Evolutionary conservation across 257 asterid species (phyloP).

Genomic region (Solanum chilense): DNA sequence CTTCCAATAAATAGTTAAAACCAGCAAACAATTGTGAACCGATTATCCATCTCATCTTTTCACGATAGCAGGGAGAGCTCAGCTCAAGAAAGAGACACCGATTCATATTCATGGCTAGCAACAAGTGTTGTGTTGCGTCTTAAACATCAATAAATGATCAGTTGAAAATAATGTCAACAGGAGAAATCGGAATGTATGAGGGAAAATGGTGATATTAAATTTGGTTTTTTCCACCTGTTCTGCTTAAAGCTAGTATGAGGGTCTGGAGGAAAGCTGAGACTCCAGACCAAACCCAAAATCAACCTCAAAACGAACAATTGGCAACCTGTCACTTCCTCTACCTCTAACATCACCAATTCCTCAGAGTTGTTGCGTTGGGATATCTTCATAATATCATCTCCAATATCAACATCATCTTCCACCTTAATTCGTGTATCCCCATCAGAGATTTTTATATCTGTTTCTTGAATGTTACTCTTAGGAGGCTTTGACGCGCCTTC

Average conservation of each 20-base stretch:
- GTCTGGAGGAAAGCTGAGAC: background rate
- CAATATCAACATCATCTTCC: constrained; percentile 35
- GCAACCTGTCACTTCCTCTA: background rate
- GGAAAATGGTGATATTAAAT: background rate
- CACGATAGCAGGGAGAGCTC: background rate
- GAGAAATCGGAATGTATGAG: background rate
- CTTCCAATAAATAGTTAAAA: background rate
- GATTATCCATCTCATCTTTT: background rate
- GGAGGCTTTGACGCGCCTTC: constrained; percentile 11
- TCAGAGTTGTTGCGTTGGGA: constrained; percentile 22
- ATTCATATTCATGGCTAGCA: background rate
- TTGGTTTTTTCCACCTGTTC: background rate
- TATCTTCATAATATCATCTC: constrained; percentile 26
- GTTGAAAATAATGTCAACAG: background rate
- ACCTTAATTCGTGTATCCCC: constrained; percentile 25
- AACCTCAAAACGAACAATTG: background rate
- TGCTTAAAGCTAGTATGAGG: background rate
- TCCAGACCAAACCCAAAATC: constrained; percentile 10
- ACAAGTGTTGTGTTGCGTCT: background rate
- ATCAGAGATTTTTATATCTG: background rate
- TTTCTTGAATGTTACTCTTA: background rate
- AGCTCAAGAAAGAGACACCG: background rate
- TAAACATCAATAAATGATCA: background rate
- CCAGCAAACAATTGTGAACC: background rate
- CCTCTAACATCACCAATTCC: constrained; percentile 3